Evolutionary conservation across 2,329 filamentous ascomycete genomes (phyloP).

Genomic region (Emmonsiellopsis sp.): DNA sequence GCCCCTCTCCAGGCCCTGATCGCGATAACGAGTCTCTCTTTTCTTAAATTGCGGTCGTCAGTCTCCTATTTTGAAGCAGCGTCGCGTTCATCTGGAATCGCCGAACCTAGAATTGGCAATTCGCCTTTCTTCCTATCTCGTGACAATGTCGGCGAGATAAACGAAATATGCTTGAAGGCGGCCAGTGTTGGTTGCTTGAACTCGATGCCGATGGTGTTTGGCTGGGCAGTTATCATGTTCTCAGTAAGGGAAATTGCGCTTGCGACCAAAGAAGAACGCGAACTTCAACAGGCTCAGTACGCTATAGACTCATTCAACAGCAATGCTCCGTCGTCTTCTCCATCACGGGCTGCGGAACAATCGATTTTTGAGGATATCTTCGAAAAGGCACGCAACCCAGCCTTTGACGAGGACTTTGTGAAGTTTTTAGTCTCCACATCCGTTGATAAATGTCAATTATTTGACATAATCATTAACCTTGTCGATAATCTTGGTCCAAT

Average conservation of each 20-base stretch:
- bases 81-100: conserved; percentile 15
- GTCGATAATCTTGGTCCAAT: conserved; percentile 36
- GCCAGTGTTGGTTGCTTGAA: conserved; percentile 49
- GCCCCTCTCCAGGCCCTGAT: conserved; percentile 60
- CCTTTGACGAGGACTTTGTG: conserved; percentile 39
- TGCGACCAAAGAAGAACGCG: conserved; percentile 48
- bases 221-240: conserved; percentile 71
- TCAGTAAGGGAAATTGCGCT: conserved; percentile 57
- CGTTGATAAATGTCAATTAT: conserved; percentile 39
- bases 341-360: conserved; percentile 24
- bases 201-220: conserved; percentile 65
- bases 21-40: conserved; percentile 59
- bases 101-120: conserved; percentile 16
- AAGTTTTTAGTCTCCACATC: conserved; percentile 38
- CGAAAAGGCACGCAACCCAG: conserved; percentile 33
- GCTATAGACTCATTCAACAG: conserved; percentile 33
- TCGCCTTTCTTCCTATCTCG: conserved; percentile 60
- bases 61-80: conserved; percentile 41
- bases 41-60: conserved; percentile 59
- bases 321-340: conserved; percentile 24
- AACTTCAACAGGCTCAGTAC: conserved; percentile 33
- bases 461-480: conserved; percentile 39
- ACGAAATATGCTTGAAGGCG: conserved; percentile 58
- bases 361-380: conserved; percentile 41
- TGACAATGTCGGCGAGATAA: conserved; percentile 62